A percentile compares a stretch with the other conserved stretches of the same genome.
phyloP scores from a whole-genome alignment of 1,139 yeast genomes.

The Geotrichum citri-aurantii region DNA sequence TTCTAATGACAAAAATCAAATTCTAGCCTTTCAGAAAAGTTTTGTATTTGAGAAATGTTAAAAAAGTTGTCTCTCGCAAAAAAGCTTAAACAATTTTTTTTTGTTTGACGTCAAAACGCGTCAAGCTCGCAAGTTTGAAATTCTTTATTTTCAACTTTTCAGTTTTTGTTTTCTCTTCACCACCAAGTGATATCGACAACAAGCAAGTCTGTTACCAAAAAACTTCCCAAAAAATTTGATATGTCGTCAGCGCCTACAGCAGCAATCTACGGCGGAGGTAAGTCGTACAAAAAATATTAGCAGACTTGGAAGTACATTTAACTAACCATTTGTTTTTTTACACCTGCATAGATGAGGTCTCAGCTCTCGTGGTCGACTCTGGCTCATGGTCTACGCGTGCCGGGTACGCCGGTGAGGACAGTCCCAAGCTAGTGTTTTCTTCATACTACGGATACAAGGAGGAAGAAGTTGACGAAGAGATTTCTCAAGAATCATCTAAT shows the following conservation, averaged over 20 bases:
- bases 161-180: no score
- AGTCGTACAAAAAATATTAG: conserved; percentile 17
- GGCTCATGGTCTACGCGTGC: conserved; percentile 79
- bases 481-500: conserved; percentile 1
- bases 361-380: conserved; percentile 87
- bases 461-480: conserved; percentile 5
- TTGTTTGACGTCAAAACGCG: no score
- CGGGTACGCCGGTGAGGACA: conserved; percentile 94
- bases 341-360: conserved; percentile 58
- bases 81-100: no score
- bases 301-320: neutral
- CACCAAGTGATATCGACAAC: no score
- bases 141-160: no score
- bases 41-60: no score
- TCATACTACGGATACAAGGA: conserved; percentile 39
- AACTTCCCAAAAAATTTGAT: no score
- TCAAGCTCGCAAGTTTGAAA: no score
- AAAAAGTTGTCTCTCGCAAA: no score
- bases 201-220: neutral
- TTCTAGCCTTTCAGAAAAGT: no score
- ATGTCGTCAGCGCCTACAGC: conserved; percentile 32
- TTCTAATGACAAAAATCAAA: no score
- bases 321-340: neutral
- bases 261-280: conserved; percentile 55
- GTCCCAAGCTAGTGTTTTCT: conserved; percentile 72